Evolutionary conservation across 805 yeast species (phyloP).

Genomic region (Vanderwaltozyma tropicalis): DNA sequence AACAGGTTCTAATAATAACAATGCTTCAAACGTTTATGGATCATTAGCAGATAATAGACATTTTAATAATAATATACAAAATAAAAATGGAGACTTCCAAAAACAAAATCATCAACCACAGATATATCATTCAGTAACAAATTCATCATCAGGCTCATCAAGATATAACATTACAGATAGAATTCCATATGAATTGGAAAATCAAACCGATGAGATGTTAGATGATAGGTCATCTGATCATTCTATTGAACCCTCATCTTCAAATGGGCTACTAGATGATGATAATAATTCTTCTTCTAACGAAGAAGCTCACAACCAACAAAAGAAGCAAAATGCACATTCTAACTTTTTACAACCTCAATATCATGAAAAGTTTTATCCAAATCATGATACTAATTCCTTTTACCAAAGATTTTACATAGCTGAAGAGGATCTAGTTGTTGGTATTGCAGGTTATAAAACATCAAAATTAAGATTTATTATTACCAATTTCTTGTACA

Average conservation of each 20-base stretch:
- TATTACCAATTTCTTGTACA: constrained; percentile 44
- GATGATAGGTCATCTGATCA: constrained; percentile 21
- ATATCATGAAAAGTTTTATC: constrained; percentile 37
- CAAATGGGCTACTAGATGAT: constrained; percentile 11
- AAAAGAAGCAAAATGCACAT: constrained; percentile 14
- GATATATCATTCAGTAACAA: constrained; percentile 16
- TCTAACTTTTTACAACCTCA: constrained; percentile 25
- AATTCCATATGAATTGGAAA: constrained; percentile 30
- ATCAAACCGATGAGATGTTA: constrained; percentile 25
- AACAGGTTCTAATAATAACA: not conserved
- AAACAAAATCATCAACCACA: not conserved
- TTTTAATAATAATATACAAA: not conserved
- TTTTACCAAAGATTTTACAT: constrained; percentile 75
- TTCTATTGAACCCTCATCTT: constrained; percentile 10
- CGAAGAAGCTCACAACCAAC: constrained; percentile 12
- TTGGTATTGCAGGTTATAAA: constrained; percentile 86
- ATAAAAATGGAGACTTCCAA: not conserved
- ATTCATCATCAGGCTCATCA: constrained; percentile 30
- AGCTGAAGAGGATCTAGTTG: constrained; percentile 89
- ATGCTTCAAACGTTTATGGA: not conserved
- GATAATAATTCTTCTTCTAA: constrained; percentile 7
- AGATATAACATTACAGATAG: constrained; percentile 30
- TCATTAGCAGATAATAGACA: not conserved
- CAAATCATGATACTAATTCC: constrained; percentile 33
- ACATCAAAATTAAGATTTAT: constrained; percentile 38